Percentiles rank a stretch among this genome's conserved stretches.
Evolutionary conservation across 2,329 filamentous ascomycete species (phyloP).

Genomic region (Chaetomiaceae sp.): DNA sequence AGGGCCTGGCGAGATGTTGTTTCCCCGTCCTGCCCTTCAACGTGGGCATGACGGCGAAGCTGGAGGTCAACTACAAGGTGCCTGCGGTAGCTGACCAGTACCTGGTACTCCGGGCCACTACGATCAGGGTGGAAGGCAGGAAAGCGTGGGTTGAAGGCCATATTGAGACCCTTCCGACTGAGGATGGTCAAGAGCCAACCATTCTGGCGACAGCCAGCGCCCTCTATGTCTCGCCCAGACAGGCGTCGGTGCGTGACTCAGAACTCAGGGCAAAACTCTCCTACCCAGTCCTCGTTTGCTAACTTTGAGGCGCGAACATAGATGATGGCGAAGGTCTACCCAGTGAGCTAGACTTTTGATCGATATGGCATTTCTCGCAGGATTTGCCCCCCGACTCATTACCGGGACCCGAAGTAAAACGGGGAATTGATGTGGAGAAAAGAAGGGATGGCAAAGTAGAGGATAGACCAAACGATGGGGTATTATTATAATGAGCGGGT

Average conservation of each 20-base stretch:
- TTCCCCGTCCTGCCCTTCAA: slow-evolving; percentile 85
- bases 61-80: slow-evolving; percentile 77
- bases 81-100: slow-evolving; percentile 73
- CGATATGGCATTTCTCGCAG: too few relatives aligned
- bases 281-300: background rate
- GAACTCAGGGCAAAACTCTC: background rate
- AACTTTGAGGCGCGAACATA: slow-evolving; percentile 18
- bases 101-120: slow-evolving; percentile 73
- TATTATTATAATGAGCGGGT: too few relatives aligned
- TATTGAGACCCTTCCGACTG: slow-evolving; percentile 69
- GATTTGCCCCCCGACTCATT: too few relatives aligned
- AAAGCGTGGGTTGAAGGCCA: slow-evolving; percentile 92
- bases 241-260: slow-evolving; percentile 62
- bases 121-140: slow-evolving; percentile 80
- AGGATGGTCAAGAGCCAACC: slow-evolving; percentile 56
- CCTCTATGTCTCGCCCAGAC: slow-evolving; percentile 82
- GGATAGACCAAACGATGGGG: too few relatives aligned
- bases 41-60: slow-evolving; percentile 78
- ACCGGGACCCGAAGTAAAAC: too few relatives aligned
- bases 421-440: too few relatives aligned
- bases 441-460: too few relatives aligned
- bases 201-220: slow-evolving; percentile 79
- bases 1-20: slow-evolving; percentile 81
- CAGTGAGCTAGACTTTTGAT: slow-evolving; percentile 29
- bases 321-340: slow-evolving; percentile 37